Conservation (phyloP, 148 eudicot genomes). For the Dysphania ambrosioides region DNA sequence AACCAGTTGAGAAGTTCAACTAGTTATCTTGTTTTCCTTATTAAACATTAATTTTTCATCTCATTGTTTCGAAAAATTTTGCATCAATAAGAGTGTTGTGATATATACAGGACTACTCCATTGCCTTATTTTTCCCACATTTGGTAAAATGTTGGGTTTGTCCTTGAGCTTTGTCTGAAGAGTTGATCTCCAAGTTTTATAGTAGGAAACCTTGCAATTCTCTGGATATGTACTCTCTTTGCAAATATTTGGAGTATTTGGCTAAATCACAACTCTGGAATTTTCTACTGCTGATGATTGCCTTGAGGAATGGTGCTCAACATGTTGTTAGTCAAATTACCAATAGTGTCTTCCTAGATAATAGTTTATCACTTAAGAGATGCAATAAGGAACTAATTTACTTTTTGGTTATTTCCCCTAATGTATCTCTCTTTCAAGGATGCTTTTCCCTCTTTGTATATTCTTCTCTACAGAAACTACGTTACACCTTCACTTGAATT, state of each 20-base stretch:
- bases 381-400: neutral
- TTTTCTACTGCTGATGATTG: neutral
- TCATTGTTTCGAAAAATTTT: neutral
- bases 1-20: neutral
- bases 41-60: neutral
- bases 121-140: too few species aligned
- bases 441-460: too few species aligned
- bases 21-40: neutral
- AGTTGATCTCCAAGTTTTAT: neutral
- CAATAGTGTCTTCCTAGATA: neutral
- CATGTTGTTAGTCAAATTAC: neutral
- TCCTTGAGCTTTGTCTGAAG: neutral
- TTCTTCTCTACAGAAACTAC: neutral
- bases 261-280: too few species aligned
- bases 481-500: neutral
- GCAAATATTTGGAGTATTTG: neutral
- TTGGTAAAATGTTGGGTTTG: neutral
- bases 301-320: neutral
- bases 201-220: neutral
- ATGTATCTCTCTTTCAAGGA: neutral
- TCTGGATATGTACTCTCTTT: neutral
- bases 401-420: too few species aligned
- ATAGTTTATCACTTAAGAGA: neutral
- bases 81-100: neutral
- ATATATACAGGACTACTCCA: too few species aligned